A percentile compares a stretch with the other conserved stretches of the same genome.
Conservation (phyloP, 371 early-diverging fungal species). For the Mucor lusitanicus region DNA sequence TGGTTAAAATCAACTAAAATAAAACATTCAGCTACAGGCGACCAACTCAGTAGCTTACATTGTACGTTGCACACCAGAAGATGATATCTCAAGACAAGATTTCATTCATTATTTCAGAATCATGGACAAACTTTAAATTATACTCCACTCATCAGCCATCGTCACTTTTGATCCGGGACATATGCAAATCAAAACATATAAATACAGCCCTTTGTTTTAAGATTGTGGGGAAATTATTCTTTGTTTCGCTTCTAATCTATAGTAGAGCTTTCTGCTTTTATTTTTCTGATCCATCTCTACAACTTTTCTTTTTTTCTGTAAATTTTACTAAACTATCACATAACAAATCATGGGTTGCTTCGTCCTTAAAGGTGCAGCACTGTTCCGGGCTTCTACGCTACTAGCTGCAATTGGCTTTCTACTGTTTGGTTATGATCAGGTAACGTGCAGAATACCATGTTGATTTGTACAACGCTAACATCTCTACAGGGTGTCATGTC, state of each 20-base stretch:
- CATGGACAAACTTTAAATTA: neutral
- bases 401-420: slow-evolving; percentile 53
- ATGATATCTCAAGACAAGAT: too few relatives aligned
- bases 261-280: neutral
- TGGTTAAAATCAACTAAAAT: neutral
- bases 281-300: neutral
- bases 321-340: too few relatives aligned
- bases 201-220: slow-evolving; percentile 6
- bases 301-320: neutral
- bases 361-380: slow-evolving; percentile 40
- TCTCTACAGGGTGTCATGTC: slow-evolving; percentile 37
- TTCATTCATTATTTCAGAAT: too few relatives aligned
- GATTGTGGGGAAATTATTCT: neutral
- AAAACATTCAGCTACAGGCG: too few relatives aligned
- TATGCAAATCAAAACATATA: slow-evolving; percentile 19
- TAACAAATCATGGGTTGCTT: slow-evolving; percentile 18
- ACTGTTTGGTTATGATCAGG: slow-evolving; percentile 56
- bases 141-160: too few relatives aligned
- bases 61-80: slow-evolving; percentile 1
- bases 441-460: too few relatives aligned
- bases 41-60: slow-evolving; percentile 12
- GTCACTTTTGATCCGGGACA: too few relatives aligned
- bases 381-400: slow-evolving; percentile 42
- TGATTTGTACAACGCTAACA: too few relatives aligned
- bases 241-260: neutral